Percentiles rank a stretch among this genome's conserved stretches.
These are phyloP conservation scores for Calocera cornea DNA, from an alignment of 768 basidiomycete genomes.

Conservation along the genomic window DNA sequence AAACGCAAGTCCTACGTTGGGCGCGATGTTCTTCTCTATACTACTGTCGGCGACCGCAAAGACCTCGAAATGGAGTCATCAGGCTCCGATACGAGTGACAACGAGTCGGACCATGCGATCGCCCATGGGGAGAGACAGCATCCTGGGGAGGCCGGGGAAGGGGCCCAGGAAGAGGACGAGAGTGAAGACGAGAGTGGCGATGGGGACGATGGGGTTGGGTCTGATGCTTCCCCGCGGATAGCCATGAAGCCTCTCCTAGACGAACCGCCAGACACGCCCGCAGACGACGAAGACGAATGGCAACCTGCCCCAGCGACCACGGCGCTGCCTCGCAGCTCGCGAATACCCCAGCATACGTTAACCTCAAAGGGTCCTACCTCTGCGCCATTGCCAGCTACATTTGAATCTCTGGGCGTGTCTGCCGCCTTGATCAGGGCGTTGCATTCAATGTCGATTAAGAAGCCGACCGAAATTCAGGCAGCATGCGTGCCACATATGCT, in stretches of 20 bases:
- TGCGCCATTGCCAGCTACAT: conserved; percentile 15
- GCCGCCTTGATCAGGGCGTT: conserved; percentile 48
- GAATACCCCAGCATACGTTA: not conserved
- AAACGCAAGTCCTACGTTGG: not conserved
- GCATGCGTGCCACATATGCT: conserved; percentile 84
- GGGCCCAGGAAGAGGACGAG: not conserved
- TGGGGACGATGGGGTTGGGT: too few species aligned
- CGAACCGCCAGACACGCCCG: not conserved
- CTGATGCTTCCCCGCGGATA: too few species aligned
- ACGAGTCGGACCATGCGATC: not conserved
- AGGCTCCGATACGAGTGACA: not conserved
- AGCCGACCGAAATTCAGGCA: conserved; percentile 76
- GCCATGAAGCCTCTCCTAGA: not conserved
- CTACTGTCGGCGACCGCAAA: not conserved
- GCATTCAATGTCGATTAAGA: conserved; percentile 65
- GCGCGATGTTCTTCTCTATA: not conserved
- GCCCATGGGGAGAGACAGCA: too few species aligned
- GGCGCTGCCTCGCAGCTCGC: not conserved
- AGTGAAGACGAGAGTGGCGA: not conserved
- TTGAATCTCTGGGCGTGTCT: conserved; percentile 28
- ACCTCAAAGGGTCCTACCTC: not conserved
- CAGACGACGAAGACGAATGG: not conserved
- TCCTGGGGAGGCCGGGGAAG: too few species aligned
- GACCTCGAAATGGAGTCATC: not conserved
- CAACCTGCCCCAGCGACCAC: not conserved